phyloP scores from a whole-genome alignment of 257 asterid genomes.

The Fraxinus americana region DNA sequence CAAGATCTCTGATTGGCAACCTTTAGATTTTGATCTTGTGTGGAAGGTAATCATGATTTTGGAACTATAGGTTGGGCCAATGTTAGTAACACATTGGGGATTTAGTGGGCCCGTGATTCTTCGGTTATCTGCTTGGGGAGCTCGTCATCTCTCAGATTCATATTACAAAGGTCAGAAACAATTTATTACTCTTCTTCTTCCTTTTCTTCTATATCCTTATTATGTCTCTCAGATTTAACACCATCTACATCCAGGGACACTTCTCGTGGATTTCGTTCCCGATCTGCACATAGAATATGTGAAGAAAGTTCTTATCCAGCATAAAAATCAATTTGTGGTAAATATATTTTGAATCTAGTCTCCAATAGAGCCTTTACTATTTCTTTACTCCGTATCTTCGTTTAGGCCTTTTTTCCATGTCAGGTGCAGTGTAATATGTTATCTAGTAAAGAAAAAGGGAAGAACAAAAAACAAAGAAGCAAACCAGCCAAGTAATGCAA shows the following conservation, averaged over 20 bases:
- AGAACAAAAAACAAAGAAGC: neutral
- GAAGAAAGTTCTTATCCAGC: constrained; percentile 59
- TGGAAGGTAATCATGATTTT: constrained; percentile 32
- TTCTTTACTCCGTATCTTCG: constrained; percentile 13
- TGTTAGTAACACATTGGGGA: constrained; percentile 98
- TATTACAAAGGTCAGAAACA: constrained; percentile 66
- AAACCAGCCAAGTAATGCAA: neutral
- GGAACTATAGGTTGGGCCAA: constrained; percentile 74
- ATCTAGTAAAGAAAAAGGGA: constrained; percentile 11
- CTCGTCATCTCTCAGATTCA: constrained; percentile 73
- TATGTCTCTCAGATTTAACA: constrained; percentile 26
- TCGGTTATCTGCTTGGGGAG: constrained; percentile 97
- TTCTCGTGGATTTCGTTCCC: constrained; percentile 84
- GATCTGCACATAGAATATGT: constrained; percentile 65
- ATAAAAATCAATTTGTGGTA: constrained; percentile 75
- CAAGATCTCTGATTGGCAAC: constrained; percentile 35
- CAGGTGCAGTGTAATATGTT: neutral
- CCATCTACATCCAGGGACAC: constrained; percentile 56
- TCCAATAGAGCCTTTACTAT: neutral
- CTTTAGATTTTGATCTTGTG: constrained; percentile 13
- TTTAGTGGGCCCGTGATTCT: constrained; percentile 97
- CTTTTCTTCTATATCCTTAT: constrained; percentile 17
- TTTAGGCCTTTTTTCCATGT: neutral
- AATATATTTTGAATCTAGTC: constrained; percentile 24
- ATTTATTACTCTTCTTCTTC: neutral